phyloP scores from a whole-genome alignment of 345 rosid species.

The Aquilaria malaccensis region DNA sequence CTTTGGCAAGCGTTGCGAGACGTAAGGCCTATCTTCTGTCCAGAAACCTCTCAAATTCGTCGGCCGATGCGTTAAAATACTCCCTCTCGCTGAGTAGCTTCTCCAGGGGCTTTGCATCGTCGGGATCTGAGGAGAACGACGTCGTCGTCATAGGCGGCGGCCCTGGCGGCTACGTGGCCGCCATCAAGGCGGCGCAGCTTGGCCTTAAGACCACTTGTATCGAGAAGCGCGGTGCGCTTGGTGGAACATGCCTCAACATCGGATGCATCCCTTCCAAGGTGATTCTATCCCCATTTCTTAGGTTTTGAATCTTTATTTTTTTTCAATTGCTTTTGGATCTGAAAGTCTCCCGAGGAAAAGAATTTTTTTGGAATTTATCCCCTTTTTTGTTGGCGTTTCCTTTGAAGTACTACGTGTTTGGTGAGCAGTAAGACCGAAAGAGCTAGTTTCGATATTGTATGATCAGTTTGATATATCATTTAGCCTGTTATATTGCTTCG shows the following conservation, averaged over 20 bases:
- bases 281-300: neutral
- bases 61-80: conserved; percentile 40
- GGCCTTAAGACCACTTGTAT: conserved; percentile 89
- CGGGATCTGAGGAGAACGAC: conserved; percentile 88
- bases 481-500: too few relatives aligned
- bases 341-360: too few relatives aligned
- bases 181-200: conserved; percentile 87
- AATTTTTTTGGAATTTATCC: too few relatives aligned
- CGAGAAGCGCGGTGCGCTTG: conserved; percentile 86
- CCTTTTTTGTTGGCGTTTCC: neutral
- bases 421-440: too few relatives aligned
- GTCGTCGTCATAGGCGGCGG: conserved; percentile 90
- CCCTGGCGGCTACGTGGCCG: conserved; percentile 94
- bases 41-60: conserved; percentile 34
- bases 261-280: conserved; percentile 97
- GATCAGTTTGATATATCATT: conserved; percentile 1
- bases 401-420: too few relatives aligned
- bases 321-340: too few relatives aligned
- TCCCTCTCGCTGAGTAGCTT: conserved; percentile 33
- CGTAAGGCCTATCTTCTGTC: conserved; percentile 49
- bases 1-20: conserved; percentile 69
- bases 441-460: neutral
- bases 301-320: neutral
- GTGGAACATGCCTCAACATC: conserved; percentile 92
- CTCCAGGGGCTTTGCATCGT: conserved; percentile 60